Conservation (phyloP, 768 basidiomycete genomes). For the Leucocoprinus sp. region DNA sequence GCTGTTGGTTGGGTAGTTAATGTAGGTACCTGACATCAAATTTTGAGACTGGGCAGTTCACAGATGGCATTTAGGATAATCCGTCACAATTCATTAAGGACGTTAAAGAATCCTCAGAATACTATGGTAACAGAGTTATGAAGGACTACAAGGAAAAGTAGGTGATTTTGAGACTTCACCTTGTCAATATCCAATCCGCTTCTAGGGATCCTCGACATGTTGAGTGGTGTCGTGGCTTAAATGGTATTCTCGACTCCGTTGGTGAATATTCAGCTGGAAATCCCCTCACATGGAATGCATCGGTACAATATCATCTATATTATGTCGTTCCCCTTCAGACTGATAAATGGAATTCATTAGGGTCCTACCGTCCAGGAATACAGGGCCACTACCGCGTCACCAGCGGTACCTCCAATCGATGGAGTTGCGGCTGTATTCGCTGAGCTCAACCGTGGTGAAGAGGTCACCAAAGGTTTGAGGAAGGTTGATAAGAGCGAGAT, state of each 20-base stretch:
- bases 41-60: neutral
- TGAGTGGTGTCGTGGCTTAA: conserved; percentile 79
- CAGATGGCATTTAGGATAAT: conserved; percentile 43
- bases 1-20: conserved; percentile 83
- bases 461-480: conserved; percentile 82
- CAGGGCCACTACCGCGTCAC: conserved; percentile 45
- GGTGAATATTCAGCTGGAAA: conserved; percentile 78
- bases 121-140: conserved; percentile 84
- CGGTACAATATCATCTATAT: conserved; percentile 34
- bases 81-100: conserved; percentile 77
- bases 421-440: conserved; percentile 82
- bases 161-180: conserved; percentile 18
- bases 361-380: conserved; percentile 53
- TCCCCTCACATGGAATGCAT: conserved; percentile 79
- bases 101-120: conserved; percentile 78
- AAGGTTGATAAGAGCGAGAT: conserved; percentile 96
- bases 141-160: conserved; percentile 93
- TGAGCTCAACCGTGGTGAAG: conserved; percentile 81
- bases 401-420: conserved; percentile 48
- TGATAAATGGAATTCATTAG: conserved; percentile 23
- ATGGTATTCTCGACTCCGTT: conserved; percentile 65
- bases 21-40: conserved; percentile 36
- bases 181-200: conserved; percentile 1
- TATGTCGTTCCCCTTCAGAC: neutral
- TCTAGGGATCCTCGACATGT: conserved; percentile 75